A percentile compares a stretch with the other conserved stretches of the same genome.
Conservation (phyloP, 2,329 filamentous ascomycete genomes). For the Aspergillus caelatus region DNA sequence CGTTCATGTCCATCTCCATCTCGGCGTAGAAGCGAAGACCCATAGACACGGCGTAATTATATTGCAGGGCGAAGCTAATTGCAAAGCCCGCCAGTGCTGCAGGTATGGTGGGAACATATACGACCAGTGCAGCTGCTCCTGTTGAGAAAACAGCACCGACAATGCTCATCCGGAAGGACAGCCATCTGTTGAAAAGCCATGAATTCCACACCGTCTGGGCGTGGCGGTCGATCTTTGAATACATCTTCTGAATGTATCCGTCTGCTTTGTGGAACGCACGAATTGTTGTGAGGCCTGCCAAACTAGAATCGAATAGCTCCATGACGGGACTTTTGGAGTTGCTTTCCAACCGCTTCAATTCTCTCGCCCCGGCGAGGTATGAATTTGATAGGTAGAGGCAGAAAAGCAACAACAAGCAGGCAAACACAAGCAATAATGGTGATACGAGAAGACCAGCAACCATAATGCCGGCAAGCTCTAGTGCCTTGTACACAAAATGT, state of each 20-base stretch:
- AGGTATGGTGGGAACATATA: slow-evolving; percentile 64
- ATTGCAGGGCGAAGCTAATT: slow-evolving; percentile 72
- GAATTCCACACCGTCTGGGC: slow-evolving; percentile 66
- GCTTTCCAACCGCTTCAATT: slow-evolving; percentile 67
- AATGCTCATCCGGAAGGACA: slow-evolving; percentile 73
- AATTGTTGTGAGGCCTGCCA: slow-evolving; percentile 73
- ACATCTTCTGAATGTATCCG: slow-evolving; percentile 70
- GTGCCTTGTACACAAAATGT: slow-evolving; percentile 61
- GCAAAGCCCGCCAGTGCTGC: slow-evolving; percentile 76
- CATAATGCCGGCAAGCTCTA: slow-evolving; percentile 67
- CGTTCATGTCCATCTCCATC: slow-evolving; percentile 77
- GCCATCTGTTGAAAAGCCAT: slow-evolving; percentile 76
- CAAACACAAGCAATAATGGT: slow-evolving; percentile 64
- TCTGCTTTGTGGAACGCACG: slow-evolving; percentile 72
- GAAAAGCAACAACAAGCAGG: slow-evolving; percentile 59
- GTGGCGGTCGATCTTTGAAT: slow-evolving; percentile 67
- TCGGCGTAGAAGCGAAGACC: slow-evolving; percentile 70
- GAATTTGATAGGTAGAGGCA: slow-evolving; percentile 60
- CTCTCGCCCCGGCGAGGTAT: slow-evolving; percentile 68
- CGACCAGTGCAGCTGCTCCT: slow-evolving; percentile 66
- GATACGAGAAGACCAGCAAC: slow-evolving; percentile 69
- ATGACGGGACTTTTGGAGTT: slow-evolving; percentile 77
- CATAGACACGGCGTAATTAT: slow-evolving; percentile 68
- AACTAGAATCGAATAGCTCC: slow-evolving; percentile 73
- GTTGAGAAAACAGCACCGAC: slow-evolving; percentile 71